Evolutionary conservation across 441 rosid genomes (phyloP).

Genomic region (Syzygium malaccense): DNA sequence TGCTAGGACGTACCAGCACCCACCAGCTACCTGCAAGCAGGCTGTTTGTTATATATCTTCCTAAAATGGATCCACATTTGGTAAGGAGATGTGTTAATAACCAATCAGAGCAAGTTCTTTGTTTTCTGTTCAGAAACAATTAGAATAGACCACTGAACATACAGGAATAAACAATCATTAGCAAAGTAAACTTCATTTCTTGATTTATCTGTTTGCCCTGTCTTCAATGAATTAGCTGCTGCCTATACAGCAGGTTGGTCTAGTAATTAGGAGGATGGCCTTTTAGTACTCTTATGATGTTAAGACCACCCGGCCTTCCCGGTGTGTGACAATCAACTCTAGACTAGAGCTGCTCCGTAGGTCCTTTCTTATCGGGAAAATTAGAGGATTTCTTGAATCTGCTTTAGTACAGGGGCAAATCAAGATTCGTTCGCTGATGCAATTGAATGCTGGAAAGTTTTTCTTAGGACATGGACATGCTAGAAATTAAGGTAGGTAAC

Average conservation of each 20-base stretch:
- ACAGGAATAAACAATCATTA: background rate
- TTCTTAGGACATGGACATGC: background rate
- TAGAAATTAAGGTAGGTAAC: background rate
- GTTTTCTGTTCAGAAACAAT: background rate
- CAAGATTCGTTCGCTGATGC: background rate
- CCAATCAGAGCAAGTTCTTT: background rate
- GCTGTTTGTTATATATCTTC: background rate
- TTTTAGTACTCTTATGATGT: background rate
- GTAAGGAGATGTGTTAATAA: background rate
- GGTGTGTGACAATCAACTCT: background rate
- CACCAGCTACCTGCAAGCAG: slow-evolving; percentile 55
- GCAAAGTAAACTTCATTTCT: background rate
- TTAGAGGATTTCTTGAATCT: background rate
- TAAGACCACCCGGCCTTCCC: background rate
- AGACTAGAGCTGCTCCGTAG: background rate
- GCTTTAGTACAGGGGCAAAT: background rate
- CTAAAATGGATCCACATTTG: background rate
- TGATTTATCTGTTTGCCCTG: background rate
- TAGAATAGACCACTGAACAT: background rate
- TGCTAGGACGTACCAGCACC: slow-evolving; percentile 81
- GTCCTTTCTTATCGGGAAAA: background rate
- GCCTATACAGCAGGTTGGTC: background rate
- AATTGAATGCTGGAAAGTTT: background rate
- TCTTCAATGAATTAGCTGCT: background rate
- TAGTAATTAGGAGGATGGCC: background rate